Evolutionary conservation across 148 eudicot genomes (phyloP).

Genomic region (Rhododendron ferrugineum): DNA sequence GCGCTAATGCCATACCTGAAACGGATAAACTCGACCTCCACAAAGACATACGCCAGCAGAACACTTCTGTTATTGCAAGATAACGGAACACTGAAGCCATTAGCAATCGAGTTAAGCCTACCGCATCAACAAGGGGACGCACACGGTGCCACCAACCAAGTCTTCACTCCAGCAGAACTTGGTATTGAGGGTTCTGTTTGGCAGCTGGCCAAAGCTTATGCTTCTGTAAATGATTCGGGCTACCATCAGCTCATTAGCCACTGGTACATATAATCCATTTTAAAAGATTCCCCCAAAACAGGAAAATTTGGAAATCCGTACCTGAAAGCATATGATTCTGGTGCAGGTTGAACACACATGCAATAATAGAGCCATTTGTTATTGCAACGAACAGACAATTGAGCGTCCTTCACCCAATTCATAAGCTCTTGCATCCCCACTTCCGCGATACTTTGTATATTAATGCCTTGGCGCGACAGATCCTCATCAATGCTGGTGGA

Average conservation of each 20-base stretch:
- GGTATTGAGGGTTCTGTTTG: conserved; percentile 64
- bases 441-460: neutral
- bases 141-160: conserved; percentile 59
- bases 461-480: neutral
- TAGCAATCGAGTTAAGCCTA: conserved; percentile 81
- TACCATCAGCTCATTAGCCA: conserved; percentile 89
- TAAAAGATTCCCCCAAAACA: neutral
- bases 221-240: conserved; percentile 88
- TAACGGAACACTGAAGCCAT: conserved; percentile 72
- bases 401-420: neutral
- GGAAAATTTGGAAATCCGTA: neutral
- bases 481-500: conserved; percentile 1
- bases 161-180: conserved; percentile 57
- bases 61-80: conserved; percentile 68
- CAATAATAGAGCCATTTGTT: neutral
- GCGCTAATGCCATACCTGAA: conserved; percentile 71
- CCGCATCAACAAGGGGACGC: conserved; percentile 62
- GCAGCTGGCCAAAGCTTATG: conserved; percentile 94
- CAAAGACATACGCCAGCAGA: conserved; percentile 76
- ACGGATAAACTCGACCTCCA: conserved; percentile 55
- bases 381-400: neutral
- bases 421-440: neutral
- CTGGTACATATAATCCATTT: conserved; percentile 36
- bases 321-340: neutral
- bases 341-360: conserved; percentile 1